Conservation (phyloP, 2,329 filamentous ascomycete genomes). For the Colletotrichum lini region DNA sequence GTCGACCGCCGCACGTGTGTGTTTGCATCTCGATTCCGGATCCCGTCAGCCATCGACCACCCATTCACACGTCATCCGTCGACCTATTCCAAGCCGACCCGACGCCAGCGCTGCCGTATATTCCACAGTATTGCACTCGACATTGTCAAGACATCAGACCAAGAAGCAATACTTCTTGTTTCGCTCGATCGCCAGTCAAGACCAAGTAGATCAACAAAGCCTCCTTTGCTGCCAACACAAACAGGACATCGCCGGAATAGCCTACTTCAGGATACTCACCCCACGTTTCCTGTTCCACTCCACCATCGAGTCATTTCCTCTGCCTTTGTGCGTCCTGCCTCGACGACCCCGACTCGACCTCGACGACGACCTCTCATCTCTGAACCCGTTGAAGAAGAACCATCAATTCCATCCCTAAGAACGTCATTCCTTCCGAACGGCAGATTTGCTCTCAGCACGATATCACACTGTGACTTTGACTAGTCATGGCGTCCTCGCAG, state of each 20-base stretch:
- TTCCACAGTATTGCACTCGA: conserved; percentile 17
- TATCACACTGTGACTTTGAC: conserved; percentile 81
- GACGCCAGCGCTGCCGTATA: conserved; percentile 17
- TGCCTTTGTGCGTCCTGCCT: conserved; percentile 38
- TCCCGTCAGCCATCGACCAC: conserved; percentile 29
- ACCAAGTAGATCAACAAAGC: conserved; percentile 32
- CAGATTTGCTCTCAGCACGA: conserved; percentile 50
- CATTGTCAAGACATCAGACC: conserved; percentile 20
- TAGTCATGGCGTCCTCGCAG: conserved; percentile 92
- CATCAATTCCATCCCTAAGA: conserved; percentile 41
- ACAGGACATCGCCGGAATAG: conserved; percentile 20
- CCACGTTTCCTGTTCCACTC: conserved; percentile 5
- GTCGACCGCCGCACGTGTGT: conserved; percentile 17
- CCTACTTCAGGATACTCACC: neutral
- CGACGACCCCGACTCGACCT: conserved; percentile 21
- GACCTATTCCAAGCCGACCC: conserved; percentile 21
- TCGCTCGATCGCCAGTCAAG: conserved; percentile 4
- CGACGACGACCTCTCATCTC: conserved; percentile 17
- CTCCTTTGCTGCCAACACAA: conserved; percentile 31
- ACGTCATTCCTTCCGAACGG: conserved; percentile 40
- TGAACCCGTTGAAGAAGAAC: conserved; percentile 43
- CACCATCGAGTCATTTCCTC: conserved; percentile 25
- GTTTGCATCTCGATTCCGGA: conserved; percentile 32
- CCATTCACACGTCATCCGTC: conserved; percentile 34
- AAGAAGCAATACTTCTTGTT: conserved; percentile 10